These are phyloP conservation scores for Populus pruinosa DNA, from an alignment of 345 rosid species.

Conservation along the genomic window DNA sequence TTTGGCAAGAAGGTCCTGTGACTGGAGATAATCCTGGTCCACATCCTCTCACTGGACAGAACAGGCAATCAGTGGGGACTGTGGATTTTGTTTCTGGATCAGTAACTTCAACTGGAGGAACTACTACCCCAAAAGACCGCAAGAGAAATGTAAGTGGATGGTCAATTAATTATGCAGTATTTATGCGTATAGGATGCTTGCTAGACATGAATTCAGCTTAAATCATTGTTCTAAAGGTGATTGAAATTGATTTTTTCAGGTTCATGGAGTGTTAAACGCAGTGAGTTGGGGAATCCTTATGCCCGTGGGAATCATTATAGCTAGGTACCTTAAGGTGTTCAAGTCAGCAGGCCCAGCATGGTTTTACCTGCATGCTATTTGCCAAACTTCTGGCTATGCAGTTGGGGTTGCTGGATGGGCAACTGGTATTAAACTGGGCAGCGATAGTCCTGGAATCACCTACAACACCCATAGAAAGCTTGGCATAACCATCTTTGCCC, in stretches of 20 bases:
- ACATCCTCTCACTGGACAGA: conserved; percentile 29
- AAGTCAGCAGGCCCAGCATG: conserved; percentile 68
- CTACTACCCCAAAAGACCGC: conserved; percentile 27
- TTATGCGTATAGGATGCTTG: not conserved
- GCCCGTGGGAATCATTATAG: conserved; percentile 72
- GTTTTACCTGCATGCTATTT: conserved; percentile 75
- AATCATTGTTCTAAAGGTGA: not conserved
- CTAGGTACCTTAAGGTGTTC: conserved; percentile 85
- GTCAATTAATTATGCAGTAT: not conserved
- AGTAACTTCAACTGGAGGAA: conserved; percentile 23
- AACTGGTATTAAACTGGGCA: conserved; percentile 77
- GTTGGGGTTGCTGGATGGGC: conserved; percentile 87
- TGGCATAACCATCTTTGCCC: conserved; percentile 62
- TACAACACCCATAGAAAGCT: conserved; percentile 55
- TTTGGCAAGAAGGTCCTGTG: conserved; percentile 71
- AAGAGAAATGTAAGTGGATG: conserved; percentile 67
- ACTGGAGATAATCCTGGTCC: fast-evolving
- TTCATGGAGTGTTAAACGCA: conserved; percentile 74
- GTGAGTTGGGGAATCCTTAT: conserved; percentile 86
- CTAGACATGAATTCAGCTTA: not conserved
- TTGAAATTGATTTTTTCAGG: conserved; percentile 35
- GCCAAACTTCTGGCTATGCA: conserved; percentile 68
- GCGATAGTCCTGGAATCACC: conserved; percentile 38
- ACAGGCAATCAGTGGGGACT: conserved; percentile 28
- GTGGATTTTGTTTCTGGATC: conserved; percentile 50